Evolutionary conservation across 2,329 filamentous ascomycete genomes (phyloP).

Genomic region (Phaeoacremonium minimum): DNA sequence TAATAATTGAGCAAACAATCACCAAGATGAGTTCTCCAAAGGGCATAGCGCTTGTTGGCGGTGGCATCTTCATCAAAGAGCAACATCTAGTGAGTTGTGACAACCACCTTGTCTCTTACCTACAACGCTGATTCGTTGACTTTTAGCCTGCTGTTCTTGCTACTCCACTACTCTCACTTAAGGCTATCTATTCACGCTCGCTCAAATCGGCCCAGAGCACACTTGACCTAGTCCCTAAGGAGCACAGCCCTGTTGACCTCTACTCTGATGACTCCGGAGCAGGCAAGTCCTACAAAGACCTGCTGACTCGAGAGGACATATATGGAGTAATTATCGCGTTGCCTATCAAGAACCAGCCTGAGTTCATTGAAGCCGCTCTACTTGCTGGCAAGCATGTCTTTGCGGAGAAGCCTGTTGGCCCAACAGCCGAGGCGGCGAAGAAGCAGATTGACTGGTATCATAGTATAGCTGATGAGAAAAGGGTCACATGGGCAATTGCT

Average conservation of each 20-base stretch:
- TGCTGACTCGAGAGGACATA: constrained; percentile 47
- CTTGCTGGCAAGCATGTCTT: constrained; percentile 46
- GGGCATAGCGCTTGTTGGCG: constrained; percentile 53
- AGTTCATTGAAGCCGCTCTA: constrained; percentile 52
- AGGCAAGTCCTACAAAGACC: constrained; percentile 36
- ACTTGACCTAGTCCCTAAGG: constrained; percentile 22
- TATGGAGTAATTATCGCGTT: constrained; percentile 51
- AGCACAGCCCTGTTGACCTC: constrained; percentile 30
- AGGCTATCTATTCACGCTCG: constrained; percentile 59
- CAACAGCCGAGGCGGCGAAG: constrained; percentile 26
- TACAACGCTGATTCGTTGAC: constrained; percentile 1
- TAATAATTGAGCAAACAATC: too few species aligned
- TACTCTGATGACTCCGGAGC: constrained; percentile 50
- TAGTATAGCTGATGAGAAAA: constrained; percentile 12
- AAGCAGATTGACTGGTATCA: constrained; percentile 34
- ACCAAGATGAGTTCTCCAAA: too few species aligned
- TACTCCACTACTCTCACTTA: constrained; percentile 39
- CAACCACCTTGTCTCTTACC: background rate
- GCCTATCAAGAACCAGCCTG: constrained; percentile 54
- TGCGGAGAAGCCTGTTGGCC: constrained; percentile 34
- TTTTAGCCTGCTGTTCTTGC: constrained; percentile 10
- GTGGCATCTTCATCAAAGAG: constrained; percentile 58
- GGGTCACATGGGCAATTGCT: constrained; percentile 51
- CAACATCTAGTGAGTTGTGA: constrained; percentile 48
- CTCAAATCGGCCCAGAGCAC: constrained; percentile 43